Evolutionary conservation across 441 rosid species (phyloP), one percentile per base, ranked within the genome.

Genomic region (Rhodomyrtus psidioides): DNA sequence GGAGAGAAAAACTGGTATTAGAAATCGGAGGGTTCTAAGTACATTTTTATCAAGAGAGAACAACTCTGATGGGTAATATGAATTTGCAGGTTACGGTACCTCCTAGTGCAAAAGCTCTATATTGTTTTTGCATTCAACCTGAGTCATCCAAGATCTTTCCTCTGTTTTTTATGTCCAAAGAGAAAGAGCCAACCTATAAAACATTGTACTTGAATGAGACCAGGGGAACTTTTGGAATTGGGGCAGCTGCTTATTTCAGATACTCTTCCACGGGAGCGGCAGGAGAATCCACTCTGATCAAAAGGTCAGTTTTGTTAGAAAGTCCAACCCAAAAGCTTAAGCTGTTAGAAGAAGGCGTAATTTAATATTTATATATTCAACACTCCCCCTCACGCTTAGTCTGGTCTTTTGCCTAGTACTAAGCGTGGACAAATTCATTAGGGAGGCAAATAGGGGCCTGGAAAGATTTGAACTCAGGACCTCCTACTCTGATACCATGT

Each of bases 111-210:
- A 94, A 93, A 91, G 98, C 99, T 81, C 91, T 95, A 90, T 87
- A 87, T 83, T 95, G 98, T 98, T 96, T 96, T 89, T 94, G 98
- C 89, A 87, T 92, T 89, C 98, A 93, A 65, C 96, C 96, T 5
- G 90, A 85, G 83, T 87, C 93, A 5, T 89, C 93, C 0, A 89
- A 85, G 74, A 94, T 93, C 54, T 97, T 91, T 87, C 99, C 99
- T 87, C 89, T 91, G 59, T 95, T 97, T 93, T 97, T 94, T 86
- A 93, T 95, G 87, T 94, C 97, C 0, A 93, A 94, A 90, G 99
- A 93, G 30, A 88, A 88, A 56, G 82, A 89, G 27, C 93, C 94
- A 59, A 89, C 94, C 4, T 89, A 74, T 87, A 92, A 94, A 86
- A 91, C 95, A 55, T 90, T 97, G 53, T 88, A 85, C 90, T 88